A percentile compares a stretch with the other conserved stretches of the same genome.
phyloP scores from a whole-genome alignment of 2,329 filamentous ascomycete genomes.

The Westerdykella ornata region DNA sequence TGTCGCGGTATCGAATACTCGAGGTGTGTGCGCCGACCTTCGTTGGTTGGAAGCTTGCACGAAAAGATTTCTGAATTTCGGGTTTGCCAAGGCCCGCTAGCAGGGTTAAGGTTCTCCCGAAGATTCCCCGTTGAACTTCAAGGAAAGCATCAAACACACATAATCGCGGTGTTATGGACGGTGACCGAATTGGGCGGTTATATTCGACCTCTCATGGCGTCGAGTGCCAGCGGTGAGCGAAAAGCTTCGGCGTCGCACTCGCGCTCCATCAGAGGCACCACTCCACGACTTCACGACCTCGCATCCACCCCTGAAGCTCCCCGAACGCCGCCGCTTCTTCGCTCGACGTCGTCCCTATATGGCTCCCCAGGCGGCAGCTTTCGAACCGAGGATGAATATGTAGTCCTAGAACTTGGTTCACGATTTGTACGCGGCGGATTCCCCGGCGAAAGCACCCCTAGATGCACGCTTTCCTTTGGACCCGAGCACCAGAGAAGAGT shows the following conservation, averaged over 20 bases:
- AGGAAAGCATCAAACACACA: slow-evolving; percentile 1
- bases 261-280: slow-evolving; percentile 26
- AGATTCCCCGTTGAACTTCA: slow-evolving; percentile 2
- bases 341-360: slow-evolving; percentile 53
- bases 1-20: no score
- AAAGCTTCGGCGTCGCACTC: slow-evolving; percentile 26
- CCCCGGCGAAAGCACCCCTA: slow-evolving; percentile 70
- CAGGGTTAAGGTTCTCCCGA: no score
- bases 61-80: slow-evolving; percentile 1
- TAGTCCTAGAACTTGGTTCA: slow-evolving; percentile 75
- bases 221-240: slow-evolving; percentile 19
- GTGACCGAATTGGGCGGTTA: not conserved
- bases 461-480: slow-evolving; percentile 64
- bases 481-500: slow-evolving; percentile 69
- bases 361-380: slow-evolving; percentile 53
- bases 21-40: no score
- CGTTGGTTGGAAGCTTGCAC: not conserved
- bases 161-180: not conserved
- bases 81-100: not conserved
- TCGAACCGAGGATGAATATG: slow-evolving; percentile 68
- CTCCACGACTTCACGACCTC: slow-evolving; percentile 32
- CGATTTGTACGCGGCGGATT: slow-evolving; percentile 77
- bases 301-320: slow-evolving; percentile 32
- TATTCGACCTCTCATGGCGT: not conserved
- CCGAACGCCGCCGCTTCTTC: slow-evolving; percentile 46